Conservation (phyloP, 2,329 filamentous ascomycete genomes). For the Venturia oleaginea region DNA sequence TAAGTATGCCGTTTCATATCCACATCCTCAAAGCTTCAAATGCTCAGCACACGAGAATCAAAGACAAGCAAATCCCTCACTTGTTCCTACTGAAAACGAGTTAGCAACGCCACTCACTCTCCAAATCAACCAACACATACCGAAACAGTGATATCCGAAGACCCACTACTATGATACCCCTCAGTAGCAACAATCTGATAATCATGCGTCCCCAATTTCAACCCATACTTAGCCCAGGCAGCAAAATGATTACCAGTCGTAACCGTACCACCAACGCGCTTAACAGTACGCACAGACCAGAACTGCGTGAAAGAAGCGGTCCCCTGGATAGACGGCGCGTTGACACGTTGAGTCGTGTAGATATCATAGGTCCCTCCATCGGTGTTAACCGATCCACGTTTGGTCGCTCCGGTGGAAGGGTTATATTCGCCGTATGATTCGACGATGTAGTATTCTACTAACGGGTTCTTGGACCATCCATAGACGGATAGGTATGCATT, state of each 20-base stretch:
- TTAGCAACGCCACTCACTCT: background rate
- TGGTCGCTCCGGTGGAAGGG: slow-evolving; percentile 25
- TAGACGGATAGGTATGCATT: slow-evolving; percentile 49
- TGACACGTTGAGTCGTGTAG: slow-evolving; percentile 39
- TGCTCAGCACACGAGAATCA: too few relatives aligned
- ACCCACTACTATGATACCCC: slow-evolving; percentile 43
- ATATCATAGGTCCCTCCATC: slow-evolving; percentile 48
- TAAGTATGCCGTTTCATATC: background rate
- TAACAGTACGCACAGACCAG: slow-evolving; percentile 42
- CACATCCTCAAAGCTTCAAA: background rate
- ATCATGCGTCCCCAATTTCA: slow-evolving; percentile 41
- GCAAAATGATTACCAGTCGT: slow-evolving; percentile 43
- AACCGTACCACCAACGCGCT: slow-evolving; percentile 44
- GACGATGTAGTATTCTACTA: slow-evolving; percentile 53
- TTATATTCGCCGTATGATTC: slow-evolving; percentile 44
- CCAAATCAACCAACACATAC: background rate
- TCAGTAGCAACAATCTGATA: slow-evolving; percentile 49
- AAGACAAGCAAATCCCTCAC: background rate
- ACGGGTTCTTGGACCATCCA: slow-evolving; percentile 45
- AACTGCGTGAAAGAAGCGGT: slow-evolving; percentile 47
- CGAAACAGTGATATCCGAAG: slow-evolving; percentile 38
- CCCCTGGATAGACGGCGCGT: slow-evolving; percentile 46
- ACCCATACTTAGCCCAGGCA: slow-evolving; percentile 42
- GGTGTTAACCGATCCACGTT: slow-evolving; percentile 28
- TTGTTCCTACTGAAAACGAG: background rate